These are phyloP conservation scores for Fusarium gaditjirri DNA, from an alignment of 2,329 filamentous ascomycete genomes.

Conservation along the genomic window DNA sequence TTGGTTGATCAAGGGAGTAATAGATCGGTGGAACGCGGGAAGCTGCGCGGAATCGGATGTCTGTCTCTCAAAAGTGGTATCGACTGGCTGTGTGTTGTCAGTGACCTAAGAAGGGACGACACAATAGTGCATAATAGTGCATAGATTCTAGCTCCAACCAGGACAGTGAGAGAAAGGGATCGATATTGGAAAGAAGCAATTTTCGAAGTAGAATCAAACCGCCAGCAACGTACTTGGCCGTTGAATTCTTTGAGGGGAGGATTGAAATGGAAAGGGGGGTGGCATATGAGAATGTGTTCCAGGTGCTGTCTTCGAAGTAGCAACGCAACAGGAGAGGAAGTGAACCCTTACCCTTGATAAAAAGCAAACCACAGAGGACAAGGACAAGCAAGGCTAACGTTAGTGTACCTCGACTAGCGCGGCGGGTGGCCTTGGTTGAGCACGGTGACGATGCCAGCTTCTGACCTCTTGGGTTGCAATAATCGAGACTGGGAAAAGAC, in stretches of 20 bases:
- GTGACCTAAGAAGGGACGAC: slow-evolving; percentile 25
- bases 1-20: slow-evolving; percentile 36
- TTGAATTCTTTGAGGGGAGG: slow-evolving; percentile 34
- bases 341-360: slow-evolving; percentile 44
- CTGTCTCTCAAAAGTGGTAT: slow-evolving; percentile 29
- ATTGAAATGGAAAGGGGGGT: slow-evolving; percentile 39
- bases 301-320: slow-evolving; percentile 37
- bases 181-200: slow-evolving; percentile 18
- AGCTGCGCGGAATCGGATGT: slow-evolving; percentile 25
- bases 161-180: slow-evolving; percentile 20
- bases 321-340: slow-evolving; percentile 40
- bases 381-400: slow-evolving; percentile 36
- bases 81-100: slow-evolving; percentile 36
- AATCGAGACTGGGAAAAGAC: slow-evolving; percentile 25
- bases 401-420: slow-evolving; percentile 40
- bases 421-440: slow-evolving; percentile 31
- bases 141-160: slow-evolving; percentile 16
- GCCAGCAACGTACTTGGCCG: slow-evolving; percentile 38
- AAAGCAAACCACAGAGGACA: slow-evolving; percentile 42
- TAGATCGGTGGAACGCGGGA: slow-evolving; percentile 36
- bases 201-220: slow-evolving; percentile 12
- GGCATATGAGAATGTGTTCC: slow-evolving; percentile 32
- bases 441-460: slow-evolving; percentile 42
- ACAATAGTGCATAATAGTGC: slow-evolving; percentile 24
- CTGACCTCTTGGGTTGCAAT: slow-evolving; percentile 31